phyloP scores from a whole-genome alignment of 2,329 filamentous ascomycete species.

The Penicillium sp. region DNA sequence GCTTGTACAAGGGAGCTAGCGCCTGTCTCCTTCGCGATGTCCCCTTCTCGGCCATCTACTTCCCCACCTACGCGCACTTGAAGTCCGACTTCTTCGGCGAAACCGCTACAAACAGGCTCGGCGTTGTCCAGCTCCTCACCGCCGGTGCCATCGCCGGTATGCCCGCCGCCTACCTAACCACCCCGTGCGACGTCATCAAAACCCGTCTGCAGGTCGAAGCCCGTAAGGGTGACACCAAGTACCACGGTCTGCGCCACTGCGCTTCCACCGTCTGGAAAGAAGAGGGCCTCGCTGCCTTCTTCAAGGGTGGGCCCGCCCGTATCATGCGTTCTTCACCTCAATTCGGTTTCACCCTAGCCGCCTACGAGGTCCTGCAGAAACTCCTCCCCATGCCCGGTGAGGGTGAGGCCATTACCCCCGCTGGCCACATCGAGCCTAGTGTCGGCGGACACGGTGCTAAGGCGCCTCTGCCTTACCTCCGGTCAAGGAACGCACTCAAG shows the following conservation, averaged over 20 bases:
- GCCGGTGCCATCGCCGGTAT: slow-evolving; percentile 93
- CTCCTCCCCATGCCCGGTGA: slow-evolving; percentile 72
- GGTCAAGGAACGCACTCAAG: slow-evolving; percentile 88
- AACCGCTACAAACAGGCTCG: slow-evolving; percentile 78
- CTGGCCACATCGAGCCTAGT: slow-evolving; percentile 62
- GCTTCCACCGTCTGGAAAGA: slow-evolving; percentile 80
- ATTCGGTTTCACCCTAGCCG: slow-evolving; percentile 95
- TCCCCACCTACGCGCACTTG: slow-evolving; percentile 91
- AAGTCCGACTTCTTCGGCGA: slow-evolving; percentile 95
- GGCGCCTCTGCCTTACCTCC: slow-evolving; percentile 62
- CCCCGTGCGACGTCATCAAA: slow-evolving; percentile 98
- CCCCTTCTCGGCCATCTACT: slow-evolving; percentile 98
- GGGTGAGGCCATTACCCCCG: slow-evolving; percentile 53
- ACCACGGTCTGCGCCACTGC: slow-evolving; percentile 82
- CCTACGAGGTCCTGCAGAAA: slow-evolving; percentile 87
- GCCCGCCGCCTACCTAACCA: slow-evolving; percentile 91
- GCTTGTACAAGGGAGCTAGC: slow-evolving; percentile 93
- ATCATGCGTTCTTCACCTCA: slow-evolving; percentile 94
- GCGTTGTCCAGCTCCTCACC: slow-evolving; percentile 84
- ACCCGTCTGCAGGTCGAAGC: slow-evolving; percentile 96
- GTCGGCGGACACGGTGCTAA: slow-evolving; percentile 63
- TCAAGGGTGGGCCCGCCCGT: slow-evolving; percentile 95
- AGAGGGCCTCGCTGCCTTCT: slow-evolving; percentile 94
- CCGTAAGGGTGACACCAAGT: slow-evolving; percentile 86
- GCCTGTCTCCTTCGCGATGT: slow-evolving; percentile 94